These are phyloP conservation scores for Dittrichia graveolens DNA, from an alignment of 129 eudicot genomes.

Conservation along the genomic window DNA sequence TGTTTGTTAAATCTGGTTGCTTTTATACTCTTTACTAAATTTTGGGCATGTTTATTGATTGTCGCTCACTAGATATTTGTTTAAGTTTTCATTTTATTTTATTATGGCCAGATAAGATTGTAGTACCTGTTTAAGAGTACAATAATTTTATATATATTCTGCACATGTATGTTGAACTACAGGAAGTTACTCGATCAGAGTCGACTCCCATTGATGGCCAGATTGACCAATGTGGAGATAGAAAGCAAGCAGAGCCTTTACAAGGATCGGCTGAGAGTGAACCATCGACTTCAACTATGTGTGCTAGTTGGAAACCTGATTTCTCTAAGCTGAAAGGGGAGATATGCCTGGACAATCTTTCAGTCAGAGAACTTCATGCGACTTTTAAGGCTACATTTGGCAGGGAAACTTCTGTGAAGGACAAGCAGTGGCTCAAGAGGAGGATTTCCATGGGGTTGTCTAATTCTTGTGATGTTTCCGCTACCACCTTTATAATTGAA, in stretches of 20 bases:
- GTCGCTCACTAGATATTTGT: background rate
- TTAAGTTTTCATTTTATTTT: constrained; percentile 1
- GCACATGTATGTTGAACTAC: constrained; percentile 28
- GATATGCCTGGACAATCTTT: constrained; percentile 69
- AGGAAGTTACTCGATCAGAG: constrained; percentile 47
- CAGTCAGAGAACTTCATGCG: constrained; percentile 93
- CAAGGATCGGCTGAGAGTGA: constrained; percentile 40
- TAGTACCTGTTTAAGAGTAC: constrained; percentile 3
- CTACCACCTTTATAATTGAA: constrained; percentile 61
- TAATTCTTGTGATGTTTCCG: constrained; percentile 86
- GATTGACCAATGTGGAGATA: constrained; percentile 42
- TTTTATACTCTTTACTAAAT: background rate
- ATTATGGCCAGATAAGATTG: constrained; percentile 13
- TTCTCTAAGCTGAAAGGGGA: constrained; percentile 81
- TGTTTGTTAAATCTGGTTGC: constrained; percentile 3
- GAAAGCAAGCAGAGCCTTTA: constrained; percentile 39
- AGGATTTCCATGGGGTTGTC: constrained; percentile 92
- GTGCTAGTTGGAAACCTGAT: constrained; percentile 61
- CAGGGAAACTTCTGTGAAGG: constrained; percentile 92
- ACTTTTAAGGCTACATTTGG: constrained; percentile 95
- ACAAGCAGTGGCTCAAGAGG: constrained; percentile 96
- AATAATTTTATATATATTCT: background rate
- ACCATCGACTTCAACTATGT: constrained; percentile 44
- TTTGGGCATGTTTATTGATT: background rate
- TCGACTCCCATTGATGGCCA: constrained; percentile 28